These are phyloP conservation scores for Termitomyces sp. DNA, from an alignment of 768 basidiomycete genomes.

Conservation along the genomic window DNA sequence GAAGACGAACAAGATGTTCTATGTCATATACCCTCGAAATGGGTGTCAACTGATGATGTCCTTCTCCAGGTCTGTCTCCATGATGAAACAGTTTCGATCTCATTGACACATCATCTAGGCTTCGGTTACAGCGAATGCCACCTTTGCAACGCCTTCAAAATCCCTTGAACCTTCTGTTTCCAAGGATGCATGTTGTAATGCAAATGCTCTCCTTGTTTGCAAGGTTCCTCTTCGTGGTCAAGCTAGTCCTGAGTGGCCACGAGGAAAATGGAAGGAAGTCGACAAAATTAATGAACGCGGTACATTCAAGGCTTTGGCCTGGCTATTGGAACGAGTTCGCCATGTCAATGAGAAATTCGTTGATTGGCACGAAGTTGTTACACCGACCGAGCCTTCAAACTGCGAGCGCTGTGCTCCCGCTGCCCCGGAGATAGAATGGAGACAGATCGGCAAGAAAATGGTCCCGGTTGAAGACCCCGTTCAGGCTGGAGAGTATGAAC, in stretches of 20 bases:
- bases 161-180: conserved; percentile 46
- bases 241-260: conserved; percentile 77
- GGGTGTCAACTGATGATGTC: conserved; percentile 49
- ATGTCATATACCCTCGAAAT: conserved; percentile 59
- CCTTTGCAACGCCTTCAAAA: conserved; percentile 59
- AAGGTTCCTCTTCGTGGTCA: conserved; percentile 65
- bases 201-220: conserved; percentile 77
- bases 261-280: conserved; percentile 68
- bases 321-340: conserved; percentile 82
- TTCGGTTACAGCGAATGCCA: conserved; percentile 47
- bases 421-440: conserved; percentile 75
- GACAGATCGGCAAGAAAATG: conserved; percentile 52
- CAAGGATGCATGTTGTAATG: conserved; percentile 63
- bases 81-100: not conserved
- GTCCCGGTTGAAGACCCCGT: conserved; percentile 77
- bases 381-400: conserved; percentile 38
- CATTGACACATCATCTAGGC: conserved; percentile 33
- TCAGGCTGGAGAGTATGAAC: conserved; percentile 87
- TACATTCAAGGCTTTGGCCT: conserved; percentile 77
- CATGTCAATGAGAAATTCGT: conserved; percentile 62
- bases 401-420: conserved; percentile 83
- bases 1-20: conserved; percentile 43
- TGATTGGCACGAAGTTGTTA: conserved; percentile 59
- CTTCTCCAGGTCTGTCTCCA: conserved; percentile 56
- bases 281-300: conserved; percentile 83